Percentiles rank a stretch among this genome's conserved stretches.
Evolutionary conservation across 148 eudicot genomes (phyloP).

Genomic region (Diospyros kaki): DNA sequence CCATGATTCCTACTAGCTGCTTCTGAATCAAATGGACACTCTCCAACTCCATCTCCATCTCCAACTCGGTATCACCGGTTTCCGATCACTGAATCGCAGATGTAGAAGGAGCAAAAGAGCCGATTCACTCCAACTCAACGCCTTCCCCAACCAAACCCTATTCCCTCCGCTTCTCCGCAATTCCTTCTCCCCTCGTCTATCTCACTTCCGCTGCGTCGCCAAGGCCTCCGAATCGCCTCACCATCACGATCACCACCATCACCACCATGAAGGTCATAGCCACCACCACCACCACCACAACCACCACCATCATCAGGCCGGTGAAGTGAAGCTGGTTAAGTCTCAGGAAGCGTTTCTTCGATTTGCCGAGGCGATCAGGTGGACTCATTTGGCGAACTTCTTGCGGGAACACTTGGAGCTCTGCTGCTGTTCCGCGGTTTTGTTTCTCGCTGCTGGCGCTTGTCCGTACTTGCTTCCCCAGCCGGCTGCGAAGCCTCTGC

Average conservation of each 20-base stretch:
- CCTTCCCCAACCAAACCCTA: conserved; percentile 13
- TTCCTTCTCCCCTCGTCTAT: conserved; percentile 4
- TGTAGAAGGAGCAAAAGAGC: background rate
- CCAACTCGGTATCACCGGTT: background rate
- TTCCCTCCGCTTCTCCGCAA: conserved; percentile 1
- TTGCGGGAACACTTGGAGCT: conserved; percentile 77
- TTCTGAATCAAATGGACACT: background rate
- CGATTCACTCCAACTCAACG: conserved; percentile 5
- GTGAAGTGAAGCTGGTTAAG: conserved; percentile 29
- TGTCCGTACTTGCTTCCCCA: conserved; percentile 67
- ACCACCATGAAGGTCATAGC: conserved; percentile 24
- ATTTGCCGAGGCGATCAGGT: conserved; percentile 57
- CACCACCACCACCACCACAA: conserved; percentile 27
- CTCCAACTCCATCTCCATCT: background rate
- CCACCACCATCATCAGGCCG: conserved; percentile 17
- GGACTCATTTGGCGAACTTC: conserved; percentile 70
- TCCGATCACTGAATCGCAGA: conserved; percentile 14
- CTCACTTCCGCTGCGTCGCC: conserved; percentile 19
- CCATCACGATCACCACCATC: conserved; percentile 22
- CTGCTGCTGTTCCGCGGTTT: conserved; percentile 64
- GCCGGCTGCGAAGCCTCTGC: conserved; percentile 46
- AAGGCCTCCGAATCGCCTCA: conserved; percentile 23
- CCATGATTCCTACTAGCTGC: background rate
- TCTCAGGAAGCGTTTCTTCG: conserved; percentile 50
- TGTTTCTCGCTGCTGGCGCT: conserved; percentile 64